phyloP scores from a whole-genome alignment of 2,329 filamentous ascomycete species.

The Cryoendolithus antarcticus region DNA sequence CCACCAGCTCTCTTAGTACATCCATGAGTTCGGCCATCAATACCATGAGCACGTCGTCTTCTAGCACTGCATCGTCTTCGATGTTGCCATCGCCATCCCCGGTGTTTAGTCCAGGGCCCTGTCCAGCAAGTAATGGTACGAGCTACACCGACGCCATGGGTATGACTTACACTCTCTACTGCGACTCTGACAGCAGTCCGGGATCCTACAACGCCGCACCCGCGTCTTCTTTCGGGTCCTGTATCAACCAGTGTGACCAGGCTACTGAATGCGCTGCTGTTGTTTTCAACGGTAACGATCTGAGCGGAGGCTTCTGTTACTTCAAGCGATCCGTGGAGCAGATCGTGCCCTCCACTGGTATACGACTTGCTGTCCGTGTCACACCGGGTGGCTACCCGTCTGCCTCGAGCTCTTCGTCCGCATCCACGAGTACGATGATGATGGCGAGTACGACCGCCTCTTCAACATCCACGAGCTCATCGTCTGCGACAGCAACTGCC shows the following conservation, averaged over 20 bases:
- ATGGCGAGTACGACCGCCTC: background rate
- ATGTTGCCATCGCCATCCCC: background rate
- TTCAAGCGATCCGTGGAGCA: too few relatives aligned
- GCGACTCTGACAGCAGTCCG: constrained; percentile 1
- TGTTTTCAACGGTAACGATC: too few relatives aligned
- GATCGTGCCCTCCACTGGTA: too few relatives aligned
- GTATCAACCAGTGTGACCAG: too few relatives aligned
- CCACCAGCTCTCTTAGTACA: background rate
- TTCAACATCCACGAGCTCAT: background rate
- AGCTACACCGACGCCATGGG: constrained; percentile 3
- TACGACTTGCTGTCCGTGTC: too few relatives aligned
- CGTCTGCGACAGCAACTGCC: constrained; percentile 1
- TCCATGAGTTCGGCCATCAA: background rate
- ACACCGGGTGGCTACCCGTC: too few relatives aligned
- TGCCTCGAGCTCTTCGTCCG: background rate
- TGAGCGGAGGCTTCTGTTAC: too few relatives aligned
- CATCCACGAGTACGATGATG: background rate
- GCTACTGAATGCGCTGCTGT: too few relatives aligned
- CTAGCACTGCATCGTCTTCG: background rate
- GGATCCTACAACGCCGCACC: too few relatives aligned
- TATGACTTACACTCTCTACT: constrained; percentile 2
- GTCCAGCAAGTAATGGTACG: background rate
- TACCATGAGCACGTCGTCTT: background rate
- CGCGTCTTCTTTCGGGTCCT: too few relatives aligned
- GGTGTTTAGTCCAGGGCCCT: background rate